Evolutionary conservation across 2,329 filamentous ascomycete genomes (phyloP).

Genomic region (Pseudogymnoascus sp.): DNA sequence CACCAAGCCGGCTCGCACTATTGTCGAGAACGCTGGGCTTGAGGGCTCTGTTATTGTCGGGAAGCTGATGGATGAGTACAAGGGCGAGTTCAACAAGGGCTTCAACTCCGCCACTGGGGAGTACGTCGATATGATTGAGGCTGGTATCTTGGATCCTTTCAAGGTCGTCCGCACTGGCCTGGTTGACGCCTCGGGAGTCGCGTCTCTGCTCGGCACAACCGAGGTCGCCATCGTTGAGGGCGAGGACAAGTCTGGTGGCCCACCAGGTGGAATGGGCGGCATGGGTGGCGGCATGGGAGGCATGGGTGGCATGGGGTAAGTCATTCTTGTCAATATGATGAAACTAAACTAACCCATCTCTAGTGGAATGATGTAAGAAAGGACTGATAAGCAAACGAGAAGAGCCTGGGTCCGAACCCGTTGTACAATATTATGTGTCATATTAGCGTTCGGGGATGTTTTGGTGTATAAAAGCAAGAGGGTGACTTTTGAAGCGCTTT

Average conservation of each 20-base stretch:
- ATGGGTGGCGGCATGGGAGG: slow-evolving; percentile 61
- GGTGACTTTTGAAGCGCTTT: neutral
- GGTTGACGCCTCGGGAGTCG: slow-evolving; percentile 89
- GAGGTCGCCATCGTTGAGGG: slow-evolving; percentile 98
- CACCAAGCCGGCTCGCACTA: slow-evolving; percentile 86
- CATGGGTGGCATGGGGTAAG: slow-evolving; percentile 51
- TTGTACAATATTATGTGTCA: slow-evolving; percentile 9
- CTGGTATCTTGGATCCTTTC: slow-evolving; percentile 97
- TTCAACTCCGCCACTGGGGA: slow-evolving; percentile 95
- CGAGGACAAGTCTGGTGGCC: slow-evolving; percentile 74
- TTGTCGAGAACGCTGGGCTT: slow-evolving; percentile 94
- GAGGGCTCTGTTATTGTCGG: slow-evolving; percentile 96
- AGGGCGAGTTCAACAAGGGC: slow-evolving; percentile 91
- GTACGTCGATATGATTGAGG: slow-evolving; percentile 96
- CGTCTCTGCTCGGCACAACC: slow-evolving; percentile 92
- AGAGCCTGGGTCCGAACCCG: neutral
- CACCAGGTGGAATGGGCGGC: slow-evolving; percentile 58
- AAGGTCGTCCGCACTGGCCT: slow-evolving; percentile 98
- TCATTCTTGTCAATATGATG: neutral
- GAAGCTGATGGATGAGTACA: slow-evolving; percentile 94
- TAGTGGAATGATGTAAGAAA: slow-evolving; percentile 29
- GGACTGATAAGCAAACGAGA: neutral
- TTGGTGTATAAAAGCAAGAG: slow-evolving; percentile 1
- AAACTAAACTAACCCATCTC: slow-evolving; percentile 13
- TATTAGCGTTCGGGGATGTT: slow-evolving; percentile 8